A percentile compares a stretch with the other conserved stretches of the same genome.
Evolutionary conservation across 2,329 filamentous ascomycete species (phyloP).

Genomic region (Myriosclerotinia duriaeana): DNA sequence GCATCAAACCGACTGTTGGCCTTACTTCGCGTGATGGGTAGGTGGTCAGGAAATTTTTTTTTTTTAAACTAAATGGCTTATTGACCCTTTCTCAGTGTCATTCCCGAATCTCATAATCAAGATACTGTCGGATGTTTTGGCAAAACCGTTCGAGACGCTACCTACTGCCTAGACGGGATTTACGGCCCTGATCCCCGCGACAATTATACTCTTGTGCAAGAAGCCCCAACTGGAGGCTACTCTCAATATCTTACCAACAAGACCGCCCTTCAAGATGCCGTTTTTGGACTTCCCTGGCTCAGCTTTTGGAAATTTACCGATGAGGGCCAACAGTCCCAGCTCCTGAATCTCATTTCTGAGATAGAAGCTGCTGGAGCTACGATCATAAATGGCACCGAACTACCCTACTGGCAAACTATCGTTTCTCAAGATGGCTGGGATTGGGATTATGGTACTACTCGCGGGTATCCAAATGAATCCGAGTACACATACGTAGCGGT

Average conservation of each 20-base stretch:
- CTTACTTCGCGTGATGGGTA: constrained; percentile 61
- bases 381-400: constrained; percentile 68
- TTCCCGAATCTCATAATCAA: constrained; percentile 66
- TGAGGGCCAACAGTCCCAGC: constrained; percentile 52
- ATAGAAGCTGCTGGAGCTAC: constrained; percentile 63
- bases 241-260: constrained; percentile 43
- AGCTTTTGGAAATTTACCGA: constrained; percentile 67
- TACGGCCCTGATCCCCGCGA: constrained; percentile 63
- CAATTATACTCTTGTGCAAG: constrained; percentile 63
- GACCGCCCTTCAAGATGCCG: constrained; percentile 56
- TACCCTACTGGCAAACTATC: constrained; percentile 61
- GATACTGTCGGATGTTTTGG: constrained; percentile 69
- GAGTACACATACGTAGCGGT: constrained; percentile 73
- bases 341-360: constrained; percentile 52
- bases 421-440: constrained; percentile 69
- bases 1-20: constrained; percentile 75
- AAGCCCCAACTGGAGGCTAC: constrained; percentile 57
- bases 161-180: constrained; percentile 65
- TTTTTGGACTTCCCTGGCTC: constrained; percentile 70
- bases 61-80: neutral
- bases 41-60: constrained; percentile 12
- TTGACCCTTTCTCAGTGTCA: constrained; percentile 48
- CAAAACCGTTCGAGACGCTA: constrained; percentile 67
- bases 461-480: constrained; percentile 67
- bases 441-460: constrained; percentile 65